Evolutionary conservation across 169 alveolate genomes (phyloP).

Genomic region (Plasmodium malariae): DNA sequence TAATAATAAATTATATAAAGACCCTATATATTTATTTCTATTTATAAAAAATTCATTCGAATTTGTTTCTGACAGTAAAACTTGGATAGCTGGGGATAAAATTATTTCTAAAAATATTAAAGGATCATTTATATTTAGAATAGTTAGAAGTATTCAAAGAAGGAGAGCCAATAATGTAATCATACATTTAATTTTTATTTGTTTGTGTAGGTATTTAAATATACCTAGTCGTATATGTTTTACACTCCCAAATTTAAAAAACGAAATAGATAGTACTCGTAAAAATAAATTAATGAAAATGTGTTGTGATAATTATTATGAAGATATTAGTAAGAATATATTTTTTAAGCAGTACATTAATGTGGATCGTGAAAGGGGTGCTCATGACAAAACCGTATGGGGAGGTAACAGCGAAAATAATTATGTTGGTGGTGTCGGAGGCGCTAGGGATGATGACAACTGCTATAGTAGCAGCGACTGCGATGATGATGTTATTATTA

Average conservation of each 20-base stretch:
- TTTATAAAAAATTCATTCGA: constrained; percentile 36
- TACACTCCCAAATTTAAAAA: constrained; percentile 29
- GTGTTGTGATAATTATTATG: constrained; percentile 16
- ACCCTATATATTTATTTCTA: constrained; percentile 56
- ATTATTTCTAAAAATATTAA: constrained; percentile 9
- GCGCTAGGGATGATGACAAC: background rate
- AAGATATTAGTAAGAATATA: constrained; percentile 20
- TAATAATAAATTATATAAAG: constrained; percentile 36
- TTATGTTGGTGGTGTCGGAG: background rate
- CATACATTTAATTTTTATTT: constrained; percentile 40
- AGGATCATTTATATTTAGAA: constrained; percentile 46
- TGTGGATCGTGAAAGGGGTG: background rate
- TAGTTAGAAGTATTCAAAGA: constrained; percentile 46
- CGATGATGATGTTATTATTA: constrained; percentile 19
- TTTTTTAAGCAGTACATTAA: constrained; percentile 31
- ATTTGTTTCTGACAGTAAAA: constrained; percentile 12
- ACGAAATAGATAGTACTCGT: constrained; percentile 5
- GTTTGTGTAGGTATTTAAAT: constrained; percentile 56
- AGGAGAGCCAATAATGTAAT: constrained; percentile 44
- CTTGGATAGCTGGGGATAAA: constrained; percentile 42
- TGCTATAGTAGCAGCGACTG: background rate
- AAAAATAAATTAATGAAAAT: constrained; percentile 25
- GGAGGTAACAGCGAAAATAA: background rate
- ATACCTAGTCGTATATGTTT: constrained; percentile 72
- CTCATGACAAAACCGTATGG: background rate